These are phyloP conservation scores for Heritiera littoralis DNA, from an alignment of 345 rosid genomes.

Conservation along the genomic window DNA sequence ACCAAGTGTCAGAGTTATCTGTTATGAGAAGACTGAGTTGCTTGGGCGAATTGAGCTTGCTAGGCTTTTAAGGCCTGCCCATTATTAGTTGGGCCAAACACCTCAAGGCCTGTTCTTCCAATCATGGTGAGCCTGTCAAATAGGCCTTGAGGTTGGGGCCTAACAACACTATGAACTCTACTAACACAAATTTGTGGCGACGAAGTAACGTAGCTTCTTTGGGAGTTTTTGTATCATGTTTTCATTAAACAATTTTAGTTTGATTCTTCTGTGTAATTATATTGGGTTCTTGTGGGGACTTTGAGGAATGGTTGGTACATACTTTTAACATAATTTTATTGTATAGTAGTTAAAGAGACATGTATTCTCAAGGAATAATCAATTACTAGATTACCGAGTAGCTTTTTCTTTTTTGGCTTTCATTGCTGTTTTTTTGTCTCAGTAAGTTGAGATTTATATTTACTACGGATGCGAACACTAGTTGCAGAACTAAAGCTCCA, in stretches of 20 bases:
- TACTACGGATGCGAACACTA: neutral
- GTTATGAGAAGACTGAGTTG: no score
- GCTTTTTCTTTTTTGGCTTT: neutral
- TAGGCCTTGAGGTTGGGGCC: no score
- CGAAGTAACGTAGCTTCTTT: neutral
- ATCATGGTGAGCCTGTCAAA: no score
- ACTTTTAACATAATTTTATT: neutral
- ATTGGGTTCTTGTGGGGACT: neutral
- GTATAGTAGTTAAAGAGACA: neutral
- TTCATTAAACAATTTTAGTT: conserved; percentile 16
- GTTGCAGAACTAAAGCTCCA: neutral
- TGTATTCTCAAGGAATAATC: neutral
- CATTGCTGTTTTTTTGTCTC: neutral
- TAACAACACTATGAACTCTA: no score
- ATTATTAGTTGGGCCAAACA: no score
- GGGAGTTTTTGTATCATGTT: conserved; percentile 23
- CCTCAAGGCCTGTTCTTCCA: no score
- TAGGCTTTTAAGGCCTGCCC: no score
- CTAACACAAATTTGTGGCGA: no score
- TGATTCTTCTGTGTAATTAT: neutral
- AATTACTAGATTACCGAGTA: neutral
- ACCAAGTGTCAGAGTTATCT: no score
- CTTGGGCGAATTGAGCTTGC: no score
- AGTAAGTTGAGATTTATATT: neutral
- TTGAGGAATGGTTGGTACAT: neutral